Conservation (phyloP, 177 flowering plant genomes). For the Vitis hybrid region DNA sequence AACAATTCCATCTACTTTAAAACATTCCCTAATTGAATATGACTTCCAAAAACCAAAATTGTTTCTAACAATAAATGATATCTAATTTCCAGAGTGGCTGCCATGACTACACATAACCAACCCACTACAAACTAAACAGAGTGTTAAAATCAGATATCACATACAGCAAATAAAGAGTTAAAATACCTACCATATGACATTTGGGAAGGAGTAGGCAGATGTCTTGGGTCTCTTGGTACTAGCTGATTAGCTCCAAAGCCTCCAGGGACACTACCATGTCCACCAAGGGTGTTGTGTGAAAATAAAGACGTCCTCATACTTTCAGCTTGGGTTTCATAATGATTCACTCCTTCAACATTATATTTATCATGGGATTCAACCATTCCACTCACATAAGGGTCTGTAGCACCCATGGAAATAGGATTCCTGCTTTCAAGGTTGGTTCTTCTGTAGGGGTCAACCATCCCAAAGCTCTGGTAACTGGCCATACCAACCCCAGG, state of each 20-base stretch:
- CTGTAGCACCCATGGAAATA: constrained; percentile 4
- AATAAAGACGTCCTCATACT: constrained; percentile 14
- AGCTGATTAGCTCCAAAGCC: constrained; percentile 13
- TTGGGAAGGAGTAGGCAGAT: constrained; percentile 9
- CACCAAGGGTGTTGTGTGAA: constrained; percentile 3
- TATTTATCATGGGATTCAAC: constrained; percentile 2
- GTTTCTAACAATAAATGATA: neutral
- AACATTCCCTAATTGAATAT: neutral
- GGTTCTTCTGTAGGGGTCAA: constrained; percentile 10
- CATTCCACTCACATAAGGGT: constrained; percentile 6
- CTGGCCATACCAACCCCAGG: constrained; percentile 10
- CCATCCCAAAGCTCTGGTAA: constrained; percentile 3
- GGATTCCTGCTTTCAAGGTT: constrained; percentile 6
- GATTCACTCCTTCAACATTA: constrained; percentile 2
- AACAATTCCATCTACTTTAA: neutral
- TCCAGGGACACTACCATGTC: constrained; percentile 5
- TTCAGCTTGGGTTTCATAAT: constrained; percentile 17
- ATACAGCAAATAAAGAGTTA: neutral
- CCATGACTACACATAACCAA: neutral
- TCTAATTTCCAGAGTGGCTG: neutral
- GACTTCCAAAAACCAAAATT: neutral
- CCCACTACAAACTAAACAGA: neutral
- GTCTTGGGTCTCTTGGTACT: constrained; percentile 14
- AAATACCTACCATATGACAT: constrained; percentile 22
- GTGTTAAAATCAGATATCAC: neutral